Evolutionary conservation across 2,329 filamentous ascomycete species (phyloP).

Genomic region (Pseudogymnoascus sp.): DNA sequence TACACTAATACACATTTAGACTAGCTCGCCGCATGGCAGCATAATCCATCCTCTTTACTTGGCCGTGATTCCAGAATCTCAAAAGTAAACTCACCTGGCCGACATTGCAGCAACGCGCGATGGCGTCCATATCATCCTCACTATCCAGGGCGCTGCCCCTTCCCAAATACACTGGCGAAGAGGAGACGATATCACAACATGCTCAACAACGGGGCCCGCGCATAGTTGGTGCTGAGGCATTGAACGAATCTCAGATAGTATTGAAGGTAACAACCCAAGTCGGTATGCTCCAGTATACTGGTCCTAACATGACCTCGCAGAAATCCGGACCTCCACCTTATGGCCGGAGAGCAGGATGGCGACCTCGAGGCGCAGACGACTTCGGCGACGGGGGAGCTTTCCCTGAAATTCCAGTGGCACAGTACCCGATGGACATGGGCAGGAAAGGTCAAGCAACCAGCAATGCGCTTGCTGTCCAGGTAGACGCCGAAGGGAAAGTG

Average conservation of each 20-base stretch:
- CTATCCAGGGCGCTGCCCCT: slow-evolving; percentile 76
- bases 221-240: slow-evolving; percentile 68
- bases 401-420: slow-evolving; percentile 84
- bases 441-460: slow-evolving; percentile 61
- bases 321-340: slow-evolving; percentile 81
- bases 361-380: slow-evolving; percentile 79
- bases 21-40: neutral
- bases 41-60: slow-evolving; percentile 8
- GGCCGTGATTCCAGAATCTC: neutral
- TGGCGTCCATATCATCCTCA: slow-evolving; percentile 61
- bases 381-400: slow-evolving; percentile 96
- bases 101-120: slow-evolving; percentile 28
- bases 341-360: slow-evolving; percentile 80
- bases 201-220: slow-evolving; percentile 71
- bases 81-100: neutral
- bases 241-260: slow-evolving; percentile 80
- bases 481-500: slow-evolving; percentile 84
- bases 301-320: slow-evolving; percentile 32
- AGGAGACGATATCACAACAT: slow-evolving; percentile 68
- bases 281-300: neutral
- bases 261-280: slow-evolving; percentile 47
- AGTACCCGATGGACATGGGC: slow-evolving; percentile 95
- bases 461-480: slow-evolving; percentile 87
- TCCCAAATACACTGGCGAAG: slow-evolving; percentile 82
- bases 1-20: neutral